phyloP scores from a whole-genome alignment of 371 early-diverging fungal species.

The Capillidium heterosporum region DNA sequence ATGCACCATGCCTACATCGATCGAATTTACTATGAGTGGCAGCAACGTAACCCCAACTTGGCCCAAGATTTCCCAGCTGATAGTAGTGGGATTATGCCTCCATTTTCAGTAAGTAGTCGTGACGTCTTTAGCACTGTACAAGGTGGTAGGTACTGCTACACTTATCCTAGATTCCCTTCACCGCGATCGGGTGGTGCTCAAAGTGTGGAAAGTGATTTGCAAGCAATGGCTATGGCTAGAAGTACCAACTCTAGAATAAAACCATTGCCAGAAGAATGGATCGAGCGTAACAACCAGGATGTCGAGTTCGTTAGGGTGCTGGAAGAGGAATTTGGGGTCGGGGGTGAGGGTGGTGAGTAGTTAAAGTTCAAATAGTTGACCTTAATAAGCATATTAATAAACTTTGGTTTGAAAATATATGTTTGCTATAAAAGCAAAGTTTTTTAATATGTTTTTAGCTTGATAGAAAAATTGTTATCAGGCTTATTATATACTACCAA shows the following conservation, averaged over 20 bases:
- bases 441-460: no score
- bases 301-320: background rate
- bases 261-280: background rate
- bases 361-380: no score
- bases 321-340: background rate
- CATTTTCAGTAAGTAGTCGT: background rate
- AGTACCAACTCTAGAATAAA: background rate
- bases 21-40: conserved; percentile 9
- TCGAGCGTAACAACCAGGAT: background rate
- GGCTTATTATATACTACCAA: no score
- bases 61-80: background rate
- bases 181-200: background rate
- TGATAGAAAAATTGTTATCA: no score
- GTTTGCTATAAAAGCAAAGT: no score
- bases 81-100: background rate
- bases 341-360: no score
- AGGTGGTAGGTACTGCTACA: background rate
- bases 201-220: background rate
- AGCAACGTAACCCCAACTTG: background rate
- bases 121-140: background rate
- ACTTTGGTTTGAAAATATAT: no score
- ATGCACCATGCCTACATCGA: conserved; percentile 13
- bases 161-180: background rate
- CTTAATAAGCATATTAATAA: no score
- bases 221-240: background rate